phyloP scores from a whole-genome alignment of 1,284 basidiomycete genomes.

The Inonotus hispidus region DNA sequence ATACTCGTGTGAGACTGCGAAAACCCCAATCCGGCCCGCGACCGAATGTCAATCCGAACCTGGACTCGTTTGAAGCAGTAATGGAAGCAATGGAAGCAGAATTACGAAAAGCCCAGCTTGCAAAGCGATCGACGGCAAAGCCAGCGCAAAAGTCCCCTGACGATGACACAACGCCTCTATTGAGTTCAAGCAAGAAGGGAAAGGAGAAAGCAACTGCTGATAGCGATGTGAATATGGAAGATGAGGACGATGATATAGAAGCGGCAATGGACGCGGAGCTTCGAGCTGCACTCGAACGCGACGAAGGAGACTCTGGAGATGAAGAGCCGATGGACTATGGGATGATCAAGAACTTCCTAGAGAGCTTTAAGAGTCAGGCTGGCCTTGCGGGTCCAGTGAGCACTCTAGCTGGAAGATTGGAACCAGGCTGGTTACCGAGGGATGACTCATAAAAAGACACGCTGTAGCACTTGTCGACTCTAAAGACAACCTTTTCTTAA shows the following conservation, averaged over 20 bases:
- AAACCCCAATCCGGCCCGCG: constrained; percentile 28
- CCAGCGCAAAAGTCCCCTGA: background rate
- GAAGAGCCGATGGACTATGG: constrained; percentile 69
- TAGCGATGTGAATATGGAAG: constrained; percentile 27
- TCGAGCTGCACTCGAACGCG: constrained; percentile 53
- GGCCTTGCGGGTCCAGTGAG: constrained; percentile 86
- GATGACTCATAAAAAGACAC: constrained; percentile 33
- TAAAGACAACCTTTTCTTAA: no score
- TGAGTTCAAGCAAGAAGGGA: constrained; percentile 26
- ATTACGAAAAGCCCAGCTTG: constrained; percentile 43
- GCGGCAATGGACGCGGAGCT: constrained; percentile 85
- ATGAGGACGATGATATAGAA: constrained; percentile 60
- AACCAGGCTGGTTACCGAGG: constrained; percentile 69
- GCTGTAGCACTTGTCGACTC: no score
- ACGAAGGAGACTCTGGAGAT: constrained; percentile 44
- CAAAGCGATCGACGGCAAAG: constrained; percentile 22
- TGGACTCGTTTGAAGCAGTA: constrained; percentile 91
- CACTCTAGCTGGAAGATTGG: constrained; percentile 77
- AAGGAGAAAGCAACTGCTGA: constrained; percentile 34
- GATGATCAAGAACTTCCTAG: constrained; percentile 91
- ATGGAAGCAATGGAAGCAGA: constrained; percentile 94
- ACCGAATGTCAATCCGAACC: constrained; percentile 51
- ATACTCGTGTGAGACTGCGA: background rate
- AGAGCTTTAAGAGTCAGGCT: constrained; percentile 87
- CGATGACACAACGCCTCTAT: constrained; percentile 5